A percentile compares a stretch with the other conserved stretches of the same genome.
Conservation (phyloP, 768 basidiomycete genomes). For the Boletus tomentosulus region DNA sequence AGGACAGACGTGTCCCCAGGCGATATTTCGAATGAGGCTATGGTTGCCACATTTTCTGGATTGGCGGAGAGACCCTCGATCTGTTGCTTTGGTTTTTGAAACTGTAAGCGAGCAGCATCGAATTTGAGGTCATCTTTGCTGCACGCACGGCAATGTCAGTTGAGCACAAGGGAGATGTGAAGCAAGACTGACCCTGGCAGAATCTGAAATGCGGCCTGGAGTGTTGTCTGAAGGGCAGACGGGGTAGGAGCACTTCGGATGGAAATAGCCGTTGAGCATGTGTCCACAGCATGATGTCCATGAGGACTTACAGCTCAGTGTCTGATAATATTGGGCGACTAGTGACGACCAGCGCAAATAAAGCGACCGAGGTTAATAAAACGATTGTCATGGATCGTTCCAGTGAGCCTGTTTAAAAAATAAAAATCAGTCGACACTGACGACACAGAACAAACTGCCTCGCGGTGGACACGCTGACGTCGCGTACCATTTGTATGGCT, state of each 20-base stretch:
- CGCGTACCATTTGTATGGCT: conserved; percentile 23
- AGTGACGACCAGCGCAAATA: conserved; percentile 43
- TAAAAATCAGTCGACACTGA: conserved; percentile 4
- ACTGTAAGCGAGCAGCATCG: conserved; percentile 29
- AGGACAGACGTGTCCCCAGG: conserved; percentile 8
- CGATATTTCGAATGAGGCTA: conserved; percentile 24
- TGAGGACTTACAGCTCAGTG: conserved; percentile 28
- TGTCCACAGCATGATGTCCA: conserved; percentile 5
- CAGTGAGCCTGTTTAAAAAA: not conserved
- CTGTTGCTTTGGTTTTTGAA: conserved; percentile 30
- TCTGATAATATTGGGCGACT: conserved; percentile 35
- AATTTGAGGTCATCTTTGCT: conserved; percentile 16
- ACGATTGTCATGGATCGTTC: conserved; percentile 33
- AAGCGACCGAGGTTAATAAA: conserved; percentile 36
- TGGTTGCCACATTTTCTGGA: conserved; percentile 25
- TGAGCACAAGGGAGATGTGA: not conserved
- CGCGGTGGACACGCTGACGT: conserved; percentile 17
- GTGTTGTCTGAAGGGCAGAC: conserved; percentile 27
- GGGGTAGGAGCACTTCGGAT: conserved; percentile 7
- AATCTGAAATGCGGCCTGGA: conserved; percentile 36
- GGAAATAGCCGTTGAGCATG: conserved; percentile 12
- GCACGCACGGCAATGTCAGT: conserved; percentile 14
- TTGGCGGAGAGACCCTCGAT: conserved; percentile 27
- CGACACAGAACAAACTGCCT: conserved; percentile 23
- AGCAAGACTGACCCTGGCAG: conserved; percentile 34